phyloP scores from a whole-genome alignment of 441 rosid genomes.

The Corymbia citriodora region DNA sequence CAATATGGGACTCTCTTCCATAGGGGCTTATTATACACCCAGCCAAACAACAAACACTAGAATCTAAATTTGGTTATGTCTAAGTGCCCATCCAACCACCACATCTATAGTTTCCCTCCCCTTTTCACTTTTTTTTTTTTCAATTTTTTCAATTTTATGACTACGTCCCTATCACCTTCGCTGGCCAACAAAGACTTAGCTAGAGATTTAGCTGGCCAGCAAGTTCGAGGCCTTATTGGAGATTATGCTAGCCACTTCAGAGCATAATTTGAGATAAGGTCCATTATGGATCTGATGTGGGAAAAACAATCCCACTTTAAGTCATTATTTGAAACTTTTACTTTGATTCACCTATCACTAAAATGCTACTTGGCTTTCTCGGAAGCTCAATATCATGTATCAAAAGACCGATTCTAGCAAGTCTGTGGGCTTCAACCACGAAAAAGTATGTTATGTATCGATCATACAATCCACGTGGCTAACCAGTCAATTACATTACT shows the following conservation, averaged over 20 bases:
- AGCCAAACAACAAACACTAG: too few species aligned
- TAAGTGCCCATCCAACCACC: background rate
- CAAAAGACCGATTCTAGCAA: accelerated
- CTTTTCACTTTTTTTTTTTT: background rate
- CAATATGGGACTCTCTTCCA: too few species aligned
- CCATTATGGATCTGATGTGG: background rate
- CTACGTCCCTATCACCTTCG: background rate
- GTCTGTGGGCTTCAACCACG: accelerated
- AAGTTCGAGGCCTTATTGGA: background rate
- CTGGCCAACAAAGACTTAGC: background rate
- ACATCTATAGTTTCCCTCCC: too few species aligned
- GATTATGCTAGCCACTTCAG: accelerated
- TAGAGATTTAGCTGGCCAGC: background rate
- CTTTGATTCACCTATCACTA: accelerated
- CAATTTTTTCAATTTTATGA: accelerated
- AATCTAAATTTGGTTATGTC: too few species aligned
- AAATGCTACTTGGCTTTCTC: background rate
- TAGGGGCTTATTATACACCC: too few species aligned
- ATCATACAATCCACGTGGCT: background rate
- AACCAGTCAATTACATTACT: background rate
- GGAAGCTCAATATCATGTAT: background rate
- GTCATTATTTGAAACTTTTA: accelerated
- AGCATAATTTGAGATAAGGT: accelerated
- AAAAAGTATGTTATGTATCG: background rate
- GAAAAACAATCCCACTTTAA: accelerated